Percentiles rank a stretch among this genome's conserved stretches.
Conservation (phyloP, 1,139 yeast genomes). For the Sugiyamaella paludigena region DNA sequence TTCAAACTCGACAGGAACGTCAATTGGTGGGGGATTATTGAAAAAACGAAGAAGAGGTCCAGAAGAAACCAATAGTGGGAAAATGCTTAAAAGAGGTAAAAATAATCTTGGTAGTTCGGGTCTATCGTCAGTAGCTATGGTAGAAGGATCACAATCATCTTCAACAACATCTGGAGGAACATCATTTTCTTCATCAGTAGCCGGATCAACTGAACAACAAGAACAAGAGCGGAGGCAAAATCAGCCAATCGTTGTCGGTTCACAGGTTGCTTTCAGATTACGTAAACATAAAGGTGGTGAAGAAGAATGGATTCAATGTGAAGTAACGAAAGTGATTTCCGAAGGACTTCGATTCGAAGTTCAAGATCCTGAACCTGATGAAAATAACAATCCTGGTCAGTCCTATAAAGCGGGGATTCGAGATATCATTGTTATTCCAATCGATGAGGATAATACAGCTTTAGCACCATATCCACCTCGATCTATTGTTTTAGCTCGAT, state of each 20-base stretch:
- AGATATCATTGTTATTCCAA: constrained; percentile 76
- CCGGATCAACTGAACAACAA: not conserved
- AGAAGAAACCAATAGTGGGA: constrained; percentile 3
- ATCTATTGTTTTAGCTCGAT: constrained; percentile 82
- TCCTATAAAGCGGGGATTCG: constrained; percentile 77
- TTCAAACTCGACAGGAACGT: no score
- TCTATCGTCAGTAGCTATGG: not conserved
- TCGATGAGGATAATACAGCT: constrained; percentile 37
- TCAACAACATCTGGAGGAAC: constrained; percentile 1
- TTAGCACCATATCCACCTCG: constrained; percentile 64
- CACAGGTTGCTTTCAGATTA: constrained; percentile 87
- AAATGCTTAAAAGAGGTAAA: constrained; percentile 11
- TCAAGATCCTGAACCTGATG: constrained; percentile 97
- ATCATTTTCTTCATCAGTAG: not conserved
- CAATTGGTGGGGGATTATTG: not conserved
- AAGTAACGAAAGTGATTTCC: constrained; percentile 69
- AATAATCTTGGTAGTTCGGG: not conserved
- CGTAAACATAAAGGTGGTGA: constrained; percentile 51
- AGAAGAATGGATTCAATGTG: constrained; percentile 96
- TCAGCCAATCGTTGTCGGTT: constrained; percentile 45
- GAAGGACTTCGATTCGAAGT: constrained; percentile 79
- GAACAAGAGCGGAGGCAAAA: not conserved
- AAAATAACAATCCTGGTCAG: constrained; percentile 84
- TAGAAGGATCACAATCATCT: not conserved
- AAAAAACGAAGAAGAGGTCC: constrained; percentile 17